Percentiles rank a stretch among this genome's conserved stretches.
Evolutionary conservation across 139 green algal species (phyloP).

Genomic region (Haematococcus lacustris): DNA sequence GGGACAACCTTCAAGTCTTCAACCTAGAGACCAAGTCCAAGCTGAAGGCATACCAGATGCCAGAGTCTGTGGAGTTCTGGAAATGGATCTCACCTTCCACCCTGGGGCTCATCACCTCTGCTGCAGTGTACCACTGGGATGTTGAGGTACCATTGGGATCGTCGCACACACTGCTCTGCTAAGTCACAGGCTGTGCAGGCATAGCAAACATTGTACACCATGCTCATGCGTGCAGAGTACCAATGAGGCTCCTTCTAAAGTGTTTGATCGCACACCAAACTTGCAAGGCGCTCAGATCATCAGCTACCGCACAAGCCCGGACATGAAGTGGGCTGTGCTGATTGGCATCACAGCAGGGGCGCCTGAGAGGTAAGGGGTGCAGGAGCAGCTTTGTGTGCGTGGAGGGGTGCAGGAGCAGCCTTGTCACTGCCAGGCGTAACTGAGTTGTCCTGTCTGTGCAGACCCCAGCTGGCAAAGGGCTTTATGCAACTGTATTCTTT

Average conservation of each 20-base stretch:
- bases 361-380: constrained; percentile 60
- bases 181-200: neutral
- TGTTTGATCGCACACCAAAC: constrained; percentile 96
- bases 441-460: constrained; percentile 21
- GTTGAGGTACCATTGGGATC: constrained; percentile 59
- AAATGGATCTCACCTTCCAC: constrained; percentile 85
- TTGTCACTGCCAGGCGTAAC: neutral
- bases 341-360: constrained; percentile 93
- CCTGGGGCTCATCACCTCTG: constrained; percentile 89
- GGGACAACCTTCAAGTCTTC: constrained; percentile 95
- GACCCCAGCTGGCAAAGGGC: constrained; percentile 92
- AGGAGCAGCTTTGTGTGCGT: neutral
- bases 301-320: constrained; percentile 82
- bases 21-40: constrained; percentile 98
- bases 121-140: constrained; percentile 94
- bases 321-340: constrained; percentile 92
- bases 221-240: constrained; percentile 37
- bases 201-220: neutral
- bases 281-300: constrained; percentile 96
- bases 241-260: constrained; percentile 72
- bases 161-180: neutral
- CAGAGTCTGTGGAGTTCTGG: constrained; percentile 93
- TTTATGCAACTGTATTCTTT: constrained; percentile 98
- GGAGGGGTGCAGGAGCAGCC: neutral
- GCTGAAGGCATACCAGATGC: constrained; percentile 92